These are phyloP conservation scores for Chytriomyces confervae DNA, from an alignment of 192 early-diverging fungal genomes.

Conservation along the genomic window DNA sequence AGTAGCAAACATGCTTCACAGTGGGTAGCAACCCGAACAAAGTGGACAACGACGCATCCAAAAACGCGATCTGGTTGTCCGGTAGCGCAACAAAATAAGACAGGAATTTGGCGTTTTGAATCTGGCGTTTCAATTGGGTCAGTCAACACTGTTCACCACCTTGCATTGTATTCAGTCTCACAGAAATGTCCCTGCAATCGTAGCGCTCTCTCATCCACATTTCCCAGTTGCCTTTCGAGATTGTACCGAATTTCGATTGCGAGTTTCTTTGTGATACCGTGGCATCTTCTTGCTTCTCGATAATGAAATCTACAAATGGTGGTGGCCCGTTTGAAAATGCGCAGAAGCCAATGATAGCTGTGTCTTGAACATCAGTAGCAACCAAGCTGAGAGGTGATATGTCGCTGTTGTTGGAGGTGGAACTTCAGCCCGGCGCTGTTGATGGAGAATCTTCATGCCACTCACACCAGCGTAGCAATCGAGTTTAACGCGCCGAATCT, in stretches of 20 bases:
- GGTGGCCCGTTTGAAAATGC: constrained; percentile 48
- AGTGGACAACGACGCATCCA: constrained; percentile 43
- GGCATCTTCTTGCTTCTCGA: not conserved
- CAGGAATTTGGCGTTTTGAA: constrained; percentile 56
- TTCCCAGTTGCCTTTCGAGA: constrained; percentile 44
- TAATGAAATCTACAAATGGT: constrained; percentile 32
- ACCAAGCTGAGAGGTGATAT: constrained; percentile 46
- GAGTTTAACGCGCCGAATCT: constrained; percentile 48
- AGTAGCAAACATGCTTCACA: constrained; percentile 49
- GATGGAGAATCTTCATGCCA: not conserved
- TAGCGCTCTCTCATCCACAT: constrained; percentile 44
- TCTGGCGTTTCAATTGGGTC: constrained; percentile 30
- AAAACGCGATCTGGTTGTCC: constrained; percentile 38
- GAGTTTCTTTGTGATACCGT: not conserved
- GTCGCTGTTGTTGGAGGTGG: constrained; percentile 31
- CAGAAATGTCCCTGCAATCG: constrained; percentile 47
- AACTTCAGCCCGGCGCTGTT: not conserved
- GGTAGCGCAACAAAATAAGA: constrained; percentile 46
- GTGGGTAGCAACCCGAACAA: constrained; percentile 42
- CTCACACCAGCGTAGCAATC: constrained; percentile 47
- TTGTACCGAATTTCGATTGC: constrained; percentile 19
- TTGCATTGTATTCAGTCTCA: constrained; percentile 4
- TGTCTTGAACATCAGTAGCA: constrained; percentile 35
- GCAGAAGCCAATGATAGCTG: constrained; percentile 44
- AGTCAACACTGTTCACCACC: not conserved